Percentiles rank a stretch among this genome's conserved stretches.
These are phyloP conservation scores for Metarhizium sp. DNA, from an alignment of 2,329 filamentous ascomycete species.

Conservation along the genomic window DNA sequence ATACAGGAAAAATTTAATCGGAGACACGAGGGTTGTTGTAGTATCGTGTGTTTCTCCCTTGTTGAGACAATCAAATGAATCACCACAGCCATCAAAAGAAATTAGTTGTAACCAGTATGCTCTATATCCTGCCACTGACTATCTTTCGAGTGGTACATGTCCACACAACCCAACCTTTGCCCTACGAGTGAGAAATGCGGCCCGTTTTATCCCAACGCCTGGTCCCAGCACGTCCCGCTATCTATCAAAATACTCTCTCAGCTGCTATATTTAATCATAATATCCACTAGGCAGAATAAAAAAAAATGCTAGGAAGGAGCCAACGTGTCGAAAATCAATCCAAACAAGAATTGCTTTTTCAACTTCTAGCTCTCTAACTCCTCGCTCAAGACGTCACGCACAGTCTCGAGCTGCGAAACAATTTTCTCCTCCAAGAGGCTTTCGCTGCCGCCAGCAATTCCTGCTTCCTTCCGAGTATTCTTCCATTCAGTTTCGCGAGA, in stretches of 20 bases:
- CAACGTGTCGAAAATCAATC: neutral
- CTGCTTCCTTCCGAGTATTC: slow-evolving; percentile 27
- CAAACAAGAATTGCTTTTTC: slow-evolving; percentile 7
- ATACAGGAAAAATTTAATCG: neutral
- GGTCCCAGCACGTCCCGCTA: slow-evolving; percentile 3
- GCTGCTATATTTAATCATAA: neutral
- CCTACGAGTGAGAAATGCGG: neutral
- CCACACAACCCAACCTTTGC: neutral
- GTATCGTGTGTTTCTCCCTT: neutral
- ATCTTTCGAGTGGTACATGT: neutral
- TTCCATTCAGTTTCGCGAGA: slow-evolving; percentile 61
- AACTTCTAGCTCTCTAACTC: slow-evolving; percentile 29
- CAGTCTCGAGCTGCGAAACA: slow-evolving; percentile 55
- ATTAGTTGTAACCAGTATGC: neutral
- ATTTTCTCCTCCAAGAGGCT: slow-evolving; percentile 70
- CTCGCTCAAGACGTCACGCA: slow-evolving; percentile 45
- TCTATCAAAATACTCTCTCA: slow-evolving; percentile 2
- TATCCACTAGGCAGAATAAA: neutral
- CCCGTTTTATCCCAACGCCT: slow-evolving; percentile 10
- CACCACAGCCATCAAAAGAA: neutral
- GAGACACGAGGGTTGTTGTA: neutral
- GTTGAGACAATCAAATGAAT: neutral
- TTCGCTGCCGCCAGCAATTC: slow-evolving; percentile 33
- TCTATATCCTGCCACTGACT: neutral
- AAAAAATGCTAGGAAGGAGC: neutral